These are phyloP conservation scores for Fusarium metavorans DNA, from an alignment of 2,329 filamentous ascomycete species.

Conservation along the genomic window DNA sequence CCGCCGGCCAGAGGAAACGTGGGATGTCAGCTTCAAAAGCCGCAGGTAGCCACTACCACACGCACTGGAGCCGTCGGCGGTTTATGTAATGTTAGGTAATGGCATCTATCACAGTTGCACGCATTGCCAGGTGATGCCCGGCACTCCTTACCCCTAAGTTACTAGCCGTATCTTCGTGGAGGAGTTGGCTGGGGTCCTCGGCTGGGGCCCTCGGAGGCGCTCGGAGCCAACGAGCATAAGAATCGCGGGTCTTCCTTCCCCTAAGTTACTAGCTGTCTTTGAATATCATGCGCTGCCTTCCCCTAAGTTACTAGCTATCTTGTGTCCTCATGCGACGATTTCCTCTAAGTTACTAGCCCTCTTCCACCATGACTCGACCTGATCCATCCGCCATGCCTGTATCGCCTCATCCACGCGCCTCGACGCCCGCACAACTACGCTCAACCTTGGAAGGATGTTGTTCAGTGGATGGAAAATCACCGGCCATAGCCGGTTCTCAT, in stretches of 20 bases:
- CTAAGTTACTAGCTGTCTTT: conserved; percentile 42
- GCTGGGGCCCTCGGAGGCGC: not conserved
- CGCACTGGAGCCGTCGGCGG: conserved; percentile 3
- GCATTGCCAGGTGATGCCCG: conserved; percentile 27
- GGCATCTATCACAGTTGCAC: conserved; percentile 11
- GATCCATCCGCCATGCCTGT: conserved; percentile 9
- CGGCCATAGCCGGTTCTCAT: not conserved
- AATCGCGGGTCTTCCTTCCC: conserved; percentile 42
- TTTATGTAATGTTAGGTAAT: conserved; percentile 48
- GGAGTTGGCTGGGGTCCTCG: conserved; percentile 19
- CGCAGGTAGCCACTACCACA: conserved; percentile 37
- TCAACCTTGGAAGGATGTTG: not conserved
- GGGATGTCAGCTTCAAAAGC: conserved; percentile 39
- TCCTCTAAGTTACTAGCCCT: conserved; percentile 40
- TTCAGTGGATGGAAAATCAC: conserved; percentile 1
- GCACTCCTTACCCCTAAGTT: conserved; percentile 44
- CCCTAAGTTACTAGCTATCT: conserved; percentile 23
- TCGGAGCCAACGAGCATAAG: conserved; percentile 39
- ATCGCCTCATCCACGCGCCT: conserved; percentile 21
- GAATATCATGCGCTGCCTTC: conserved; percentile 21
- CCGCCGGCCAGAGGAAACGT: conserved; percentile 35
- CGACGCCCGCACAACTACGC: conserved; percentile 32
- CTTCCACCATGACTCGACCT: conserved; percentile 12
- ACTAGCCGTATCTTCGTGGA: conserved; percentile 39
- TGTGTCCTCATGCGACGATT: conserved; percentile 17